Conservation (phyloP, 257 asterid species). For the Dorcoceras hygrometricum region DNA sequence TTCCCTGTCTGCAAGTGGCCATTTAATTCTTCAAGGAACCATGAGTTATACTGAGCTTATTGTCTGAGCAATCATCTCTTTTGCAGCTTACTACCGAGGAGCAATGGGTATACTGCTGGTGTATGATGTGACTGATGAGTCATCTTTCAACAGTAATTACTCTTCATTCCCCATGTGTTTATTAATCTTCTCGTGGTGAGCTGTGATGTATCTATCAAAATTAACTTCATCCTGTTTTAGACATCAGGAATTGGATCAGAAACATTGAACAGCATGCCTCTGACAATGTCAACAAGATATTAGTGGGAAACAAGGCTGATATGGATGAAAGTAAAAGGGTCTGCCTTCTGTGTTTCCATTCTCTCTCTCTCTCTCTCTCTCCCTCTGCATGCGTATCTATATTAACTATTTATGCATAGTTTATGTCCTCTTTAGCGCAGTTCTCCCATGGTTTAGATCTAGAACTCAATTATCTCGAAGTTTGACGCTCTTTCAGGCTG, state of each 20-base stretch:
- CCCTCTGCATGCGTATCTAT: neutral
- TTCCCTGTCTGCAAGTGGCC: neutral
- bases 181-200: neutral
- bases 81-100: conserved; percentile 71
- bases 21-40: neutral
- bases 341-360: conserved; percentile 22
- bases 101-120: conserved; percentile 77
- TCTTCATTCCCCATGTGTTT: conserved; percentile 13
- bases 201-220: conserved; percentile 20
- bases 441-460: conserved; percentile 4
- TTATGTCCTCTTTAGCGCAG: neutral
- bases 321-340: conserved; percentile 83
- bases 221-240: conserved; percentile 30
- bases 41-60: neutral
- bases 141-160: conserved; percentile 61
- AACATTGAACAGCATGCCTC: conserved; percentile 76
- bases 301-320: conserved; percentile 76
- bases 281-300: conserved; percentile 64
- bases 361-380: conserved; percentile 2
- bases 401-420: neutral
- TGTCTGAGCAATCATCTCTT: conserved; percentile 19
- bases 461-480: neutral
- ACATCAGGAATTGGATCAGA: conserved; percentile 72
- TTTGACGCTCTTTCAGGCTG: conserved; percentile 6
- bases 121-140: conserved; percentile 66